Conservation (phyloP, 805 yeast species). For the Blastobotrys parvus region DNA sequence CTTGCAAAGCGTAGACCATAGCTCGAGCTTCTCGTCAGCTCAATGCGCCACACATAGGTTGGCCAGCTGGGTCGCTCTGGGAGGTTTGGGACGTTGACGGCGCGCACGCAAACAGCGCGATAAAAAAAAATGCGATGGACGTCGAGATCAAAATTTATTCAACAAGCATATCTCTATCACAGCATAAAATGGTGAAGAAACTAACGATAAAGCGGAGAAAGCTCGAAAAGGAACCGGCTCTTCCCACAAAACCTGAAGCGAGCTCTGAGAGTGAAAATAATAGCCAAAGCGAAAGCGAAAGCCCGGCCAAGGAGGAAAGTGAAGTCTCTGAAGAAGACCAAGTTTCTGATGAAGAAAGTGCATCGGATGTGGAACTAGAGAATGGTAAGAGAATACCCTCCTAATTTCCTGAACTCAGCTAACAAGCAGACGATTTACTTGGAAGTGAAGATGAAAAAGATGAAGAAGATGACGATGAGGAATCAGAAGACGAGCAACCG, state of each 20-base stretch:
- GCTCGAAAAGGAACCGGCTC: not conserved
- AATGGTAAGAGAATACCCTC: not conserved
- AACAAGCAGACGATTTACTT: slow-evolving; percentile 5
- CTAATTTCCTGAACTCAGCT: not conserved
- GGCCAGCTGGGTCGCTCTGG: too few relatives aligned
- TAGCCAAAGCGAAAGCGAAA: not conserved
- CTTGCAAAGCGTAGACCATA: too few relatives aligned
- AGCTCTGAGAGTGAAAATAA: not conserved
- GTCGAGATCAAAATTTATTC: not conserved
- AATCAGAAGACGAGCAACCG: slow-evolving; percentile 15
- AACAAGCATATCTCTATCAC: not conserved
- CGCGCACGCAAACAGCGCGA: not conserved
- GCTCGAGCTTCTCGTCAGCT: too few relatives aligned
- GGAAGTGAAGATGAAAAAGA: slow-evolving; percentile 19
- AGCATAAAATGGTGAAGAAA: slow-evolving; percentile 1
- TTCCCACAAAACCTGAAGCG: not conserved
- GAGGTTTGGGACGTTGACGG: too few relatives aligned
- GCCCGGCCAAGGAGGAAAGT: too few relatives aligned
- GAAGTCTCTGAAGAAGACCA: too few relatives aligned
- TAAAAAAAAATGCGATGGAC: not conserved
- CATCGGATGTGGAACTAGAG: not conserved
- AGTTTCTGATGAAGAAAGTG: not conserved
- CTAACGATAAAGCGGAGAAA: not conserved
- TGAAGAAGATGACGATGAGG: slow-evolving; percentile 20
- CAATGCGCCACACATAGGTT: too few relatives aligned